Base-by-base conservation (phyloP, 1,284 basidiomycete species). In the Pholiota adiposa region DNA sequence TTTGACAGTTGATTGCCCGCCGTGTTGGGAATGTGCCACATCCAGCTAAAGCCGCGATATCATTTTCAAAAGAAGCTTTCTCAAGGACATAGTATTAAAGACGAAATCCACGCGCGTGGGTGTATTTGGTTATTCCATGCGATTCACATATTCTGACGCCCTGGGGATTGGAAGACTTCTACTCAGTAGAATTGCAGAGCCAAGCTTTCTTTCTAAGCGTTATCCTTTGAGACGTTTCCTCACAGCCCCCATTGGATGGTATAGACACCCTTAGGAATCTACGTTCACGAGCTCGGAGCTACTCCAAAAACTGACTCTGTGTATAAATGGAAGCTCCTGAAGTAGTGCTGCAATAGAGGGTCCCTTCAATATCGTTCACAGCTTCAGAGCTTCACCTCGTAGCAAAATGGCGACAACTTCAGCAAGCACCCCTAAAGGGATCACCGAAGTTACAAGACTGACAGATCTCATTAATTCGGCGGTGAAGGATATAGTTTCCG, bases 401-500 rank as follows among this genome's bases (percentile, higher is more conserved):
- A 21, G 44, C 23, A 46, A 29, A 4, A 46, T 46, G 44, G 6
- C 23, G 3, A 27, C 23, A 27, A 6, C 21, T 43, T 27, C 44
- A 14, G 14, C 12, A 16, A 8, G 6, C 44, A 27, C 25, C 16
- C 12, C 23, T 12, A 12, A 46, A 23, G 44, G 44, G 7, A 46
- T 23, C 27, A 14, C 12, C 9, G 54, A 64, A 46, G 49, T 61
- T 7, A 59, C 49, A 7, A 38, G 21, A 25, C 59, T 56, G 19
- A 38, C 59, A 25, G 25, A 40, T 21, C 43, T 59, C n/a, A 63
- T 63, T 14, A 29, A 25, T 23, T 48, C 58, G 7, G 48, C 61
- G 4, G 61, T 63, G 5, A 29, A 56, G 18, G 58, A 59, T 9
- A 48, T 63, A 34, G 31, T 63, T 5, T 29, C 36, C 8, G 61